phyloP scores from a whole-genome alignment of 139 green algal species.

The Diplosphaera chodatii region DNA sequence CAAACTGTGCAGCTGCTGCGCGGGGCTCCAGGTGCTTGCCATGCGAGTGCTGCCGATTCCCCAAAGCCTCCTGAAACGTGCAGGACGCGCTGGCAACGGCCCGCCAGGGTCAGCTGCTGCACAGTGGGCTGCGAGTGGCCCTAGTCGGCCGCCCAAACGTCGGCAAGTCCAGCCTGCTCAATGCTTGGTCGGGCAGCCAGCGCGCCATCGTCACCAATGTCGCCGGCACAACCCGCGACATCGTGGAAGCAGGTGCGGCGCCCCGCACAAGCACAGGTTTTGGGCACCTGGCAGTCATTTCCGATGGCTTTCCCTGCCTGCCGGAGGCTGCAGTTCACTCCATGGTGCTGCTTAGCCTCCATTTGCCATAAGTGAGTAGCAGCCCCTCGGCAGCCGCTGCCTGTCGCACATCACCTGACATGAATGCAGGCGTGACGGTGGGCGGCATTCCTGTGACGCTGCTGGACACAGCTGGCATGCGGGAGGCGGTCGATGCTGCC shows the following conservation, averaged over 20 bases:
- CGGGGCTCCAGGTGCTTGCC: no score
- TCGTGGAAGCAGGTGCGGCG: slow-evolving; percentile 89
- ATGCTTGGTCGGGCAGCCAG: slow-evolving; percentile 73
- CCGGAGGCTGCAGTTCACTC: no score
- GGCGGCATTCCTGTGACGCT: slow-evolving; percentile 81
- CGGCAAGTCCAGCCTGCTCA: slow-evolving; percentile 94
- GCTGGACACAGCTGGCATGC: slow-evolving; percentile 93
- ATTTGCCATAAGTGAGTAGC: no score
- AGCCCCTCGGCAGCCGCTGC: no score
- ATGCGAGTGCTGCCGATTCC: no score
- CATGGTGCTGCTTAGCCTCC: no score
- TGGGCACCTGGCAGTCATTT: no score
- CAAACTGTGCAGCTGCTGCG: no score
- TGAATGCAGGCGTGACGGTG: slow-evolving; percentile 43
- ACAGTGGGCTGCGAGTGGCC: slow-evolving; percentile 73
- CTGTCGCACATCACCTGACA: no score
- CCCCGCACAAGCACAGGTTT: no score
- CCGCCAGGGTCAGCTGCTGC: slow-evolving; percentile 58
- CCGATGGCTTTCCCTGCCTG: no score
- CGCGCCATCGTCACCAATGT: slow-evolving; percentile 92
- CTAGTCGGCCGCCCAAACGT: slow-evolving; percentile 93
- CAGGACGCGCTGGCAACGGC: slow-evolving; percentile 55
- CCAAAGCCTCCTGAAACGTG: no score
- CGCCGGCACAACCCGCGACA: slow-evolving; percentile 90
- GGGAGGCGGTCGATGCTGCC: slow-evolving; percentile 66